A percentile compares a stretch with the other conserved stretches of the same genome.
These are phyloP conservation scores for Metschnikowia orientalis DNA, from an alignment of 805 yeast species.

Conservation along the genomic window DNA sequence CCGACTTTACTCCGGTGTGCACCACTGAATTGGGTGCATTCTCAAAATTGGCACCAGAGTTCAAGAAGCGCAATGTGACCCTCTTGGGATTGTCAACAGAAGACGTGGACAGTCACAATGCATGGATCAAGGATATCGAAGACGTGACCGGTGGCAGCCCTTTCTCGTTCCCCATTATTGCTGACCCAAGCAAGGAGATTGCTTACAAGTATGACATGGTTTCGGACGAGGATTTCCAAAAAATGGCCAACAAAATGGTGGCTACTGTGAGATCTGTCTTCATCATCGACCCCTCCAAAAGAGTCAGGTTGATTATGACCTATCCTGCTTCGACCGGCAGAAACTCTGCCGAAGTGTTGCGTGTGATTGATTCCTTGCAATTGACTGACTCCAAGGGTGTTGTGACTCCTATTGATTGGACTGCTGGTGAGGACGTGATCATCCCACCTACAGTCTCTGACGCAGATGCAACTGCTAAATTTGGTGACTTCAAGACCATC, in stretches of 20 bases:
- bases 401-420: constrained; percentile 73
- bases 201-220: constrained; percentile 66
- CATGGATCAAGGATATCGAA: constrained; percentile 70
- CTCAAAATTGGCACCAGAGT: constrained; percentile 67
- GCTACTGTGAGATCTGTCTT: constrained; percentile 69
- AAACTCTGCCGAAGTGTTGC: constrained; percentile 68
- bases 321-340: constrained; percentile 75
- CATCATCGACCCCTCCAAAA: constrained; percentile 64
- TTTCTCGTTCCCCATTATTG: constrained; percentile 62
- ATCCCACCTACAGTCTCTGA: constrained; percentile 63
- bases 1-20: constrained; percentile 76
- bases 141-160: constrained; percentile 52
- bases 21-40: constrained; percentile 77
- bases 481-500: constrained; percentile 57
- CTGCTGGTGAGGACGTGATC: constrained; percentile 68
- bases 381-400: constrained; percentile 56
- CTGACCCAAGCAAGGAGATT: constrained; percentile 59
- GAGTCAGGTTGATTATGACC: constrained; percentile 56
- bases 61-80: constrained; percentile 58
- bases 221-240: constrained; percentile 64
- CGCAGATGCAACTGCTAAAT: constrained; percentile 54
- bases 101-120: constrained; percentile 54
- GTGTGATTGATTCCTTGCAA: constrained; percentile 69
- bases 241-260: constrained; percentile 59
- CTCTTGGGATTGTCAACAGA: constrained; percentile 68